These are phyloP conservation scores for Beauveria medogensis DNA, from an alignment of 2,329 filamentous ascomycete genomes.

Conservation along the genomic window DNA sequence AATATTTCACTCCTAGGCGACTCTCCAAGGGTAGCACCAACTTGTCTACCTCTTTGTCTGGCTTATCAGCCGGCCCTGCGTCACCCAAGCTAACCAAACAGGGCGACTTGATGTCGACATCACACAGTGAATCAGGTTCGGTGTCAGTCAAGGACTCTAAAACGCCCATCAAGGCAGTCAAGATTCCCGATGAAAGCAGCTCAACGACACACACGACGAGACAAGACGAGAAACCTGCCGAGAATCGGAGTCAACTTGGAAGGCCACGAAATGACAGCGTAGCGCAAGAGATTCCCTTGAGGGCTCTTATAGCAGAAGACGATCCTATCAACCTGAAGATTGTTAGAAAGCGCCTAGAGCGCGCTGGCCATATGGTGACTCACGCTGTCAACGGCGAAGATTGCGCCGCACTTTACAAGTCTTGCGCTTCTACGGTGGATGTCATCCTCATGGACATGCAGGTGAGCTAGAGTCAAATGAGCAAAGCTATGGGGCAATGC, in stretches of 20 bases:
- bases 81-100: not conserved
- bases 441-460: constrained; percentile 90
- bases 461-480: constrained; percentile 39
- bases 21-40: constrained; percentile 14
- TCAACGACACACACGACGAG: constrained; percentile 20
- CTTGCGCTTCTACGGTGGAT: constrained; percentile 57
- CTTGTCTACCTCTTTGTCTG: constrained; percentile 5
- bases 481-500: not conserved
- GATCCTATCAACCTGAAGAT: constrained; percentile 83
- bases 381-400: constrained; percentile 79
- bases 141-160: constrained; percentile 33
- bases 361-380: constrained; percentile 61
- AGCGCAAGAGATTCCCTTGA: constrained; percentile 19
- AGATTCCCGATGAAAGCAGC: constrained; percentile 38
- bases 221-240: not conserved
- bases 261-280: constrained; percentile 6
- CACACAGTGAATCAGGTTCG: not conserved
- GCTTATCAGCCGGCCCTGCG: not conserved
- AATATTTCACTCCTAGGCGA: constrained; percentile 19
- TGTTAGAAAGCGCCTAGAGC: constrained; percentile 70
- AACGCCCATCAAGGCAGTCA: constrained; percentile 39
- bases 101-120: not conserved
- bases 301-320: constrained; percentile 76
- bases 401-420: constrained; percentile 63
- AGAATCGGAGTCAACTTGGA: not conserved